Evolutionary conservation across 352 stramenopile genomes (phyloP).

Genomic region (Pythium diclinum): DNA sequence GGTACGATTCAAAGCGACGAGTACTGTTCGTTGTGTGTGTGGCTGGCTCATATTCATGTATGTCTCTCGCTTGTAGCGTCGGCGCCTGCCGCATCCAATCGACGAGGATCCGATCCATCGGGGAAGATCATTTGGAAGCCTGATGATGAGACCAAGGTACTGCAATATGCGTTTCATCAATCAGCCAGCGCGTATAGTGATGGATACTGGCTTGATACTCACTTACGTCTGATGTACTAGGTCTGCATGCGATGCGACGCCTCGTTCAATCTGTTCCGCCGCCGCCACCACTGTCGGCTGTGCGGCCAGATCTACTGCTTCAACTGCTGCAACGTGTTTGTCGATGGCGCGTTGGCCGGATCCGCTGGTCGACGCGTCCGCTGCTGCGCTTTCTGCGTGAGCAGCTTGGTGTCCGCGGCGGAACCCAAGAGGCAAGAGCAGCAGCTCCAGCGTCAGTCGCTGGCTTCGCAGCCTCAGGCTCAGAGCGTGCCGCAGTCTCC

Average conservation of each 20-base stretch:
- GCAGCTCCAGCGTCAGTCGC: background rate
- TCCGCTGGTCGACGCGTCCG: constrained; percentile 52
- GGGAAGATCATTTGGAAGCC: constrained; percentile 2
- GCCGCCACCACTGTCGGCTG: constrained; percentile 83
- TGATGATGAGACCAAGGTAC: background rate
- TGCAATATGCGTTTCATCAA: background rate
- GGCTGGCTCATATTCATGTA: too few species aligned
- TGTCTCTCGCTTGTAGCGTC: background rate
- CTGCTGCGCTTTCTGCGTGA: constrained; percentile 75
- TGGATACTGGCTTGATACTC: too few species aligned
- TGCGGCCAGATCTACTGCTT: constrained; percentile 87
- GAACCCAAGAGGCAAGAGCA: constrained; percentile 20
- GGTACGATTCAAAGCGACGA: background rate
- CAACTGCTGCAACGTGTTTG: constrained; percentile 76
- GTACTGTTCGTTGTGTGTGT: too few species aligned
- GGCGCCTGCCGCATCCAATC: background rate
- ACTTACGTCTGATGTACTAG: background rate
- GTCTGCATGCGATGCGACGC: constrained; percentile 38
- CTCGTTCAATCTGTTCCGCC: constrained; percentile 78
- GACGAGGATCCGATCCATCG: background rate
- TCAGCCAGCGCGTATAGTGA: too few species aligned
- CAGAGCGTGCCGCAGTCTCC: too few species aligned
- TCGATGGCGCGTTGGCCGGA: constrained; percentile 55
- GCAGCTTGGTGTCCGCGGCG: constrained; percentile 39
- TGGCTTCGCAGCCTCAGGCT: too few species aligned